phyloP scores from a whole-genome alignment of 352 stramenopile species.

The Lagenidium sp. region DNA sequence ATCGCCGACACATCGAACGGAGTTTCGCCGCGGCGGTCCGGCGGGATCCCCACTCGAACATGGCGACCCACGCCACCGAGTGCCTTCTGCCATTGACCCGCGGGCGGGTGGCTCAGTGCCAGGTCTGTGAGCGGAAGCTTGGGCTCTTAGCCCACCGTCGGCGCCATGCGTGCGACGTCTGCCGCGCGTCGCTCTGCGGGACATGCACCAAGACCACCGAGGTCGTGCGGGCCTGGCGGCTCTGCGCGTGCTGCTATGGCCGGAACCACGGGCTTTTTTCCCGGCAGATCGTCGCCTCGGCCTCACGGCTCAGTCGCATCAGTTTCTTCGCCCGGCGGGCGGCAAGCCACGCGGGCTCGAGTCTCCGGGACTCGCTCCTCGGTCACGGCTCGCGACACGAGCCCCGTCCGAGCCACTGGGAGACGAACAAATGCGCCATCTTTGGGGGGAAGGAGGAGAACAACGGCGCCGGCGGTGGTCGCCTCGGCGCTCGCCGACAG shows the following conservation, averaged over 20 bases:
- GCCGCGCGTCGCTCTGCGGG: slow-evolving; percentile 48
- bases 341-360: too few relatives aligned
- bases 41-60: slow-evolving; percentile 13
- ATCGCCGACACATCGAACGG: slow-evolving; percentile 48
- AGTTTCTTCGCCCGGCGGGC: slow-evolving; percentile 9
- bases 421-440: background rate
- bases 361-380: too few relatives aligned
- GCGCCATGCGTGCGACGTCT: slow-evolving; percentile 57
- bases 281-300: slow-evolving; percentile 37
- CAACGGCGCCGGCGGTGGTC: background rate
- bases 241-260: slow-evolving; percentile 52
- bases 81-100: slow-evolving; percentile 16
- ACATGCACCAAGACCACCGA: slow-evolving; percentile 51
- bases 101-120: slow-evolving; percentile 40
- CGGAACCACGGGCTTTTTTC: slow-evolving; percentile 53
- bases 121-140: slow-evolving; percentile 51
- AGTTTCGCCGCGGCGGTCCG: slow-evolving; percentile 23
- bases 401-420: too few relatives aligned
- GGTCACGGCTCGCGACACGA: too few relatives aligned
- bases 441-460: slow-evolving; percentile 1
- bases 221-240: slow-evolving; percentile 51
- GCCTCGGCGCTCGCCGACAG: slow-evolving; percentile 7
- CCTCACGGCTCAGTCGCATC: slow-evolving; percentile 23
- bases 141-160: slow-evolving; percentile 50
- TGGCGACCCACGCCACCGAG: slow-evolving; percentile 19